Evolutionary conservation across 352 stramenopile species (phyloP).

Genomic region (Thalassiosira hispida): DNA sequence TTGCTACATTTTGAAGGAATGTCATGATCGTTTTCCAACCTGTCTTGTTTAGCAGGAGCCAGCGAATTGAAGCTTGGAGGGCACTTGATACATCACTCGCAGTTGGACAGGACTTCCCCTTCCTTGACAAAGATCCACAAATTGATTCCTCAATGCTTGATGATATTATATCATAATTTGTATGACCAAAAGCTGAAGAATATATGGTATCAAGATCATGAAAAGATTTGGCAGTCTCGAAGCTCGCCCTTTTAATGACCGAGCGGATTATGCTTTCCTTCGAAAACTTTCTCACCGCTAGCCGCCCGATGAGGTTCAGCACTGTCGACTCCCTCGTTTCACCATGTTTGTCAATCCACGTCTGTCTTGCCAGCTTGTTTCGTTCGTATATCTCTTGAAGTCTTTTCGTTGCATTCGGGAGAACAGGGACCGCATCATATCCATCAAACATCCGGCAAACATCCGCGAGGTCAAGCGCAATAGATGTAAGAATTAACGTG

Average conservation of each 20-base stretch:
- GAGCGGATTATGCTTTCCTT: conserved; percentile 16
- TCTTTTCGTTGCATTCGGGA: conserved; percentile 1
- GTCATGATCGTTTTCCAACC: conserved; percentile 18
- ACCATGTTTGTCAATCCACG: conserved; percentile 21
- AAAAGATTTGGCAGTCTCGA: conserved; percentile 30
- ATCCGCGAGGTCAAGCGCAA: conserved; percentile 6
- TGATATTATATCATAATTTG: conserved; percentile 15
- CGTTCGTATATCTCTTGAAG: conserved; percentile 26
- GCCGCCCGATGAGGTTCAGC: conserved; percentile 24
- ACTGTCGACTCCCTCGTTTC: conserved; percentile 18
- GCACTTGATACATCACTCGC: conserved; percentile 22
- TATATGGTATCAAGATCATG: conserved; percentile 21
- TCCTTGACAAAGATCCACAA: conserved; percentile 16
- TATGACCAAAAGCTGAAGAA: conserved; percentile 10
- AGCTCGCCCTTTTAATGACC: conserved; percentile 34
- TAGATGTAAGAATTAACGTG: conserved; percentile 29
- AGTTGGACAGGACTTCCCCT: neutral
- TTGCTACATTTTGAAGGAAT: neutral
- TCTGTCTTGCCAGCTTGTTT: neutral
- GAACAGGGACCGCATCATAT: conserved; percentile 18
- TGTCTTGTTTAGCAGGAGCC: conserved; percentile 11
- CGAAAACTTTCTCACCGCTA: neutral
- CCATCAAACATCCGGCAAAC: conserved; percentile 26
- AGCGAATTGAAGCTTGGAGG: conserved; percentile 15
- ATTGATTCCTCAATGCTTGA: conserved; percentile 18